phyloP scores from a whole-genome alignment of 805 yeast genomes.

The Lipomyces orientalis region DNA sequence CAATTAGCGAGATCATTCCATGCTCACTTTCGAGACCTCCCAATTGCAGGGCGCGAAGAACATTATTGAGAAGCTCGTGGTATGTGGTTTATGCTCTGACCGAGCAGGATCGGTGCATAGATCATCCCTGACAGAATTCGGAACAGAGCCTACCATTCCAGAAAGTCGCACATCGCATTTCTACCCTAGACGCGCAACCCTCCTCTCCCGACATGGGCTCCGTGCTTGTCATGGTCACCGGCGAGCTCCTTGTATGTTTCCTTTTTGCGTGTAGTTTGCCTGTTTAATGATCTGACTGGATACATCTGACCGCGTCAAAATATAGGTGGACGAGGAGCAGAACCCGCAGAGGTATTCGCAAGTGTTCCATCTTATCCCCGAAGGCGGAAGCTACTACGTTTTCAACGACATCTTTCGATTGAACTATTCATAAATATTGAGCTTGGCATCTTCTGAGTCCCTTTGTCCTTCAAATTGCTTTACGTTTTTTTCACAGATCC shows the following conservation, averaged over 20 bases:
- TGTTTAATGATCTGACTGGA: not conserved
- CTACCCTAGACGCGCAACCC: constrained; percentile 97
- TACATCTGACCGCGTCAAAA: not conserved
- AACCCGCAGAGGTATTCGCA: constrained; percentile 97
- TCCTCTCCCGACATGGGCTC: constrained; percentile 86
- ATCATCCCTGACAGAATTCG: not conserved
- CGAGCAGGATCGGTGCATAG: not conserved
- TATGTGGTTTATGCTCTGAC: constrained; percentile 24
- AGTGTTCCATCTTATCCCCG: constrained; percentile 96
- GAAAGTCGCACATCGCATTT: constrained; percentile 90
- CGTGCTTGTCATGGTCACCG: constrained; percentile 96
- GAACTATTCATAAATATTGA: constrained; percentile 53
- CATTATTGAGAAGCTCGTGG: constrained; percentile 86
- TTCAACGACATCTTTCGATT: constrained; percentile 97
- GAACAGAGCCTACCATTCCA: constrained; percentile 75
- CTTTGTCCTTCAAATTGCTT: not conserved
- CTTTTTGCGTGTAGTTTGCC: not conserved
- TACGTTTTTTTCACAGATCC: not conserved
- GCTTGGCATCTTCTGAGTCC: not conserved
- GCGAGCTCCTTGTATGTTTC: constrained; percentile 68
- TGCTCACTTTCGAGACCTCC: constrained; percentile 94
- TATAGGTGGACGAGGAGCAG: constrained; percentile 81
- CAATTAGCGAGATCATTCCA: constrained; percentile 81
- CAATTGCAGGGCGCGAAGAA: constrained; percentile 94
- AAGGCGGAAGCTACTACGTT: constrained; percentile 87